phyloP scores from a whole-genome alignment of 306 rosid species.

The Macrotyloma uniflorum region DNA sequence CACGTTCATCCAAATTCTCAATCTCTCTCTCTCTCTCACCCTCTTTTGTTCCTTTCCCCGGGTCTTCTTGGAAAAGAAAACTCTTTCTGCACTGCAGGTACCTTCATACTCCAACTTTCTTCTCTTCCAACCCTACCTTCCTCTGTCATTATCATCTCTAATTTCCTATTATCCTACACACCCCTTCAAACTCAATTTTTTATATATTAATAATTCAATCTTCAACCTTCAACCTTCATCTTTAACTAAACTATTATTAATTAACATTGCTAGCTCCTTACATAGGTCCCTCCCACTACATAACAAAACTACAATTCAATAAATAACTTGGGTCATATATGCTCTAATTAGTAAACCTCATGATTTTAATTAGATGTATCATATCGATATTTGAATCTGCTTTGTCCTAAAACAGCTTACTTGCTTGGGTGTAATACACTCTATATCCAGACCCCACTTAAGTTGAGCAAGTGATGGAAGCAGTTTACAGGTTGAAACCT shows the following conservation, averaged over 20 bases:
- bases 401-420: neutral
- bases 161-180: neutral
- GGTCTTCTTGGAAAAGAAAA: conserved; percentile 14
- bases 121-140: neutral
- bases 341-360: neutral
- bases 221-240: neutral
- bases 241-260: neutral
- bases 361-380: neutral
- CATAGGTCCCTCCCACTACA: neutral
- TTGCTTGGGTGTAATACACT: neutral
- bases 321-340: neutral
- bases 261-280: neutral
- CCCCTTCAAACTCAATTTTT: neutral
- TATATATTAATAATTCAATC: no score
- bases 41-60: conserved; percentile 14
- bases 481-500: conserved; percentile 21
- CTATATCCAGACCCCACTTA: neutral
- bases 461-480: conserved; percentile 13
- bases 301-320: no score
- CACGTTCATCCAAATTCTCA: neutral
- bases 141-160: neutral
- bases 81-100: neutral
- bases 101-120: neutral
- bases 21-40: neutral
- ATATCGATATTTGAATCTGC: neutral